Evolutionary conservation across 805 yeast genomes (phyloP), one percentile per base, ranked within the genome.

Genomic region (Sporopachydermia quercuum): DNA sequence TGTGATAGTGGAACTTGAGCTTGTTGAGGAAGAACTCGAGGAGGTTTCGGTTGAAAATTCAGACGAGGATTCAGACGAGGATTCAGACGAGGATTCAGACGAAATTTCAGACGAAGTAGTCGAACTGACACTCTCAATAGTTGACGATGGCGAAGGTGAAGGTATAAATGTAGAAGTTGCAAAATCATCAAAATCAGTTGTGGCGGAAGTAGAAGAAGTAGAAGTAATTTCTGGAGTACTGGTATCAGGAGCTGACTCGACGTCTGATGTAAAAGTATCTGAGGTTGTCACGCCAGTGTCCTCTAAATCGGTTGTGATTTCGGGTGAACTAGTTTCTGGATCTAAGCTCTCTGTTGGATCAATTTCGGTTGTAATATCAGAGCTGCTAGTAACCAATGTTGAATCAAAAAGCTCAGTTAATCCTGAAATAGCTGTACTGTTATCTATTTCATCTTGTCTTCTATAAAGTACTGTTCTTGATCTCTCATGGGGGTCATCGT

Each of bases 1-100:
- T n/a, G n/a, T n/a, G n/a, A n/a, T n/a, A n/a, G n/a, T n/a, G 30
- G 30, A 23, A 8, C 13, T 8, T 8, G 30, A 23, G 8, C 13
- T 8, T 8, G 30, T 23, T 8, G 13, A 8, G 8, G 8, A 8
- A n/a, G 13, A 8, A 23, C 30, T 23, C 30, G 8, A 8, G 30
- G 39, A 18, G 4, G 19, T 27, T 16, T 43, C 40, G n/a, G 48
- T 38, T 11, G 45, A 44, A 8, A 45, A 45, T 11, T 44, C 15
- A 5, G 23, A 30, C 8, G 19, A 5, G 3, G 27, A 37, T 18
- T 35, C 42, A 5, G 36, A 46, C 19, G 15, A 35, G 6, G 35
- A 37, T 13, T 44, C 17, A 6, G 33, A 34, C 8, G 19, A 5
- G 3, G 27, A 37, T 18, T 35, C 42, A 5, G 36, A 46, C 19